These are phyloP conservation scores for Apiospora sp. DNA, from an alignment of 2,329 filamentous ascomycete species.

Conservation along the genomic window DNA sequence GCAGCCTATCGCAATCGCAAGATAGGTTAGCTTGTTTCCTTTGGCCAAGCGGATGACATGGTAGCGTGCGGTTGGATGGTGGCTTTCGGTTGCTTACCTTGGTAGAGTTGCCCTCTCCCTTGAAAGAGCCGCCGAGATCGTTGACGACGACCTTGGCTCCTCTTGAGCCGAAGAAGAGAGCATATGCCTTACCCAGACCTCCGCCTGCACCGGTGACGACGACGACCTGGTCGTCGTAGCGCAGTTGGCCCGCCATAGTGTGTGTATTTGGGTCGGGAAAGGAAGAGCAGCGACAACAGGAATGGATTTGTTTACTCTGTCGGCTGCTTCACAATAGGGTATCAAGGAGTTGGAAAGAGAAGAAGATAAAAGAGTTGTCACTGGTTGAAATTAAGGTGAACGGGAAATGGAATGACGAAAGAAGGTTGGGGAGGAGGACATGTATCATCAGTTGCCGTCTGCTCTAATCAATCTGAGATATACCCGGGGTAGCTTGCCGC, in stretches of 20 bases:
- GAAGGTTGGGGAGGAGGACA: slow-evolving; percentile 8
- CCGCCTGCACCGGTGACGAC: slow-evolving; percentile 88
- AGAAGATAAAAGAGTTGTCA: slow-evolving; percentile 16
- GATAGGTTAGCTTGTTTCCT: slow-evolving; percentile 35
- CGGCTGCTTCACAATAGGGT: slow-evolving; percentile 24
- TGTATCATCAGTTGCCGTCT: not conserved
- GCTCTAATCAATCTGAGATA: slow-evolving; percentile 6
- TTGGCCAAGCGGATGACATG: not conserved
- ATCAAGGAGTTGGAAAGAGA: slow-evolving; percentile 22
- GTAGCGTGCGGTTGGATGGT: not conserved
- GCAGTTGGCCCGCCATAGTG: slow-evolving; percentile 52
- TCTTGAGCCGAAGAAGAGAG: slow-evolving; percentile 87
- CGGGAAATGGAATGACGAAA: slow-evolving; percentile 23
- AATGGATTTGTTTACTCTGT: slow-evolving; percentile 9
- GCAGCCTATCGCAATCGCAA: slow-evolving; percentile 65
- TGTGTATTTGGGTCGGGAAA: not conserved
- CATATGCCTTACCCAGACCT: slow-evolving; percentile 83
- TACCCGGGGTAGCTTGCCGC: slow-evolving; percentile 28
- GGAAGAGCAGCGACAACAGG: not conserved
- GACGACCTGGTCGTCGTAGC: slow-evolving; percentile 88
- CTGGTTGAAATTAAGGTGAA: slow-evolving; percentile 24
- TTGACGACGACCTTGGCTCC: slow-evolving; percentile 97
- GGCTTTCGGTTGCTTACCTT: slow-evolving; percentile 67
- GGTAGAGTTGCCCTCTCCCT: slow-evolving; percentile 86
- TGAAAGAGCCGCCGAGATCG: slow-evolving; percentile 91